Base-by-base conservation (phyloP, 2,329 filamentous ascomycete genomes). In the Corinectria fuckeliana region DNA sequence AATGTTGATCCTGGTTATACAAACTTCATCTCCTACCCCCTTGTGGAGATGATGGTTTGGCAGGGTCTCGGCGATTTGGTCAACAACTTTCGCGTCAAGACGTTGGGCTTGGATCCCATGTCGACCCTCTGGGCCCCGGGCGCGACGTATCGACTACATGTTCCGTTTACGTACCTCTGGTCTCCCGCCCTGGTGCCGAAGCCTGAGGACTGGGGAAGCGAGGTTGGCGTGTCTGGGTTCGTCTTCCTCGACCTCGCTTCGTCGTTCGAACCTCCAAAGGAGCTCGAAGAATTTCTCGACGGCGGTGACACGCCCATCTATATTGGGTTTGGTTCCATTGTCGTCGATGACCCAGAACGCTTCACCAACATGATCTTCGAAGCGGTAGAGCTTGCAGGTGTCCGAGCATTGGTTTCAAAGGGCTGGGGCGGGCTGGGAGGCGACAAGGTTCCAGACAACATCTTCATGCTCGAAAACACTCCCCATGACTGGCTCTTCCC, bases 31-130 rank as follows among this genome's bases (percentile, higher is more conserved):
- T 90, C 86, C 2, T 95, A 93, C 71, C 88, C 90, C 0, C 76
- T 94, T 32, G 90, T 94, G 1, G 91, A 94, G 71, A 89, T 92
- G 85, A 91, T 94, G 84, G 90, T 92, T 1, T 97, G 93, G 93
- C 92, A 97, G 74, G 93, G 93, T 0, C 80, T 94, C 1, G 91
- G 91, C 2, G 91, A 93, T 72, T 77, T 94, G 25, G 85, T 94
- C 64, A 94, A 94, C 69, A 80, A 86, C 25, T 92, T 93, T 66
- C 83, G 91, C 45, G 81, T 86, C 5, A 85, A 88, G 54, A 91
- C 87, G 0, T 78, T 94, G 1, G 85, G 84, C 1, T 77, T 94
- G 0, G 91, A 93, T 63, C 88, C 90, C 0, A 86, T 94, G 2
- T 91, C 88, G 32, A 91, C 88, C 0, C 77, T 93, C 0, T 93